phyloP scores from a whole-genome alignment of 768 basidiomycete genomes.

The Mrakia frigida region DNA sequence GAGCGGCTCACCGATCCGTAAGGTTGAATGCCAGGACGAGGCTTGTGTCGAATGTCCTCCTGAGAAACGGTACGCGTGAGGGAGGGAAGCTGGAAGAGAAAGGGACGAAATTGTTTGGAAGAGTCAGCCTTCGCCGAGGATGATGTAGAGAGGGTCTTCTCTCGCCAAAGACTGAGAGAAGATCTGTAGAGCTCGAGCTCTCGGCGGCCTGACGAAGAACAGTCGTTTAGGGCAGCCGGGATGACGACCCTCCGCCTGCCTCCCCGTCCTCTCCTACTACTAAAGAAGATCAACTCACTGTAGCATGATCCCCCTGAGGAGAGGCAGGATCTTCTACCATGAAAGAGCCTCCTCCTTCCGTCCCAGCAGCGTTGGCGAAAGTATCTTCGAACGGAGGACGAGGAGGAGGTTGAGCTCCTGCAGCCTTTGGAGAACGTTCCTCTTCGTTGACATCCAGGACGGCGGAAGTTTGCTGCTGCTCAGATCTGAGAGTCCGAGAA shows the following conservation, averaged over 20 bases:
- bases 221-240: too few relatives aligned
- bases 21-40: background rate
- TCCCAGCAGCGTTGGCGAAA: background rate
- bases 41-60: background rate
- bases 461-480: background rate
- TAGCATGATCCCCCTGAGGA: background rate
- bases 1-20: background rate
- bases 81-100: background rate
- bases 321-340: background rate
- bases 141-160: too few relatives aligned
- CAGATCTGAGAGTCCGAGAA: background rate
- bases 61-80: background rate
- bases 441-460: background rate
- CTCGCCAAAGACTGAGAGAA: too few relatives aligned
- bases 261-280: too few relatives aligned
- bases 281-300: background rate
- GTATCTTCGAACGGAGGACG: background rate
- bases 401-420: background rate
- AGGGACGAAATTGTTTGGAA: background rate
- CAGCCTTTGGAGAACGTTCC: background rate
- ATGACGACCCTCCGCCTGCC: too few relatives aligned
- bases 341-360: background rate
- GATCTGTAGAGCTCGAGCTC: too few relatives aligned
- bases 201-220: too few relatives aligned
- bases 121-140: too few relatives aligned